These are phyloP conservation scores for Kewa caespitosa DNA, from an alignment of 179 eudicot species.

Conservation along the genomic window DNA sequence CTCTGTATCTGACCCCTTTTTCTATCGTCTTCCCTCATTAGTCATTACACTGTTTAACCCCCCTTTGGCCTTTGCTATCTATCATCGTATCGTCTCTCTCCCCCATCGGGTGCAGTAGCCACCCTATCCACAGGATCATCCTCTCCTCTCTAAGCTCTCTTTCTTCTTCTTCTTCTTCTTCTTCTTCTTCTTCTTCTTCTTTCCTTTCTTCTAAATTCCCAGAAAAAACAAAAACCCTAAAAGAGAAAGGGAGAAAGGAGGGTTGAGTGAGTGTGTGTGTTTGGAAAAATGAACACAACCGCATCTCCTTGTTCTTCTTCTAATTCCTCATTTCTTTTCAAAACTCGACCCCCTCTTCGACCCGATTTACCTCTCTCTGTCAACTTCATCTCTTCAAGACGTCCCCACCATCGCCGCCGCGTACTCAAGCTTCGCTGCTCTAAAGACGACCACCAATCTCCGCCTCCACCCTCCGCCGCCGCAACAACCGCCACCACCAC, in stretches of 20 bases:
- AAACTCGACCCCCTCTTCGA: conserved; percentile 7
- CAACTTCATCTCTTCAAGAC: not conserved
- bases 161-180: not conserved
- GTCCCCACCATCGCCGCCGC: conserved; percentile 23
- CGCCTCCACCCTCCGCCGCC: not conserved
- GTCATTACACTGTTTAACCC: not conserved
- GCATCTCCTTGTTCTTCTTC: conserved; percentile 22
- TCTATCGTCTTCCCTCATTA: conserved; percentile 4
- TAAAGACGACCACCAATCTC: not conserved
- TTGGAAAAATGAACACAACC: conserved; percentile 16
- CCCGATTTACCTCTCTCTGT: conserved; percentile 15
- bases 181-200: not conserved
- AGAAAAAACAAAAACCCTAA: not conserved
- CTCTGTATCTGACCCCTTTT: no score
- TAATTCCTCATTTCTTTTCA: conserved; percentile 9
- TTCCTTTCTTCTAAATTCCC: not conserved
- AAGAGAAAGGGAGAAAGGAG: not conserved
- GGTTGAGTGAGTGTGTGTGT: no score
- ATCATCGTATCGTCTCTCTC: no score
- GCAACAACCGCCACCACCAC: not conserved
- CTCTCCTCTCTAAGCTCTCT: not conserved
- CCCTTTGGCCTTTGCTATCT: not conserved
- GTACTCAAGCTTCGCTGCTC: conserved; percentile 26
- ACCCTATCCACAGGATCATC: no score
- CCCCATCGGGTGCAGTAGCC: no score